phyloP scores from a whole-genome alignment of 1,284 basidiomycete species.

The Golubevia pallescens region DNA sequence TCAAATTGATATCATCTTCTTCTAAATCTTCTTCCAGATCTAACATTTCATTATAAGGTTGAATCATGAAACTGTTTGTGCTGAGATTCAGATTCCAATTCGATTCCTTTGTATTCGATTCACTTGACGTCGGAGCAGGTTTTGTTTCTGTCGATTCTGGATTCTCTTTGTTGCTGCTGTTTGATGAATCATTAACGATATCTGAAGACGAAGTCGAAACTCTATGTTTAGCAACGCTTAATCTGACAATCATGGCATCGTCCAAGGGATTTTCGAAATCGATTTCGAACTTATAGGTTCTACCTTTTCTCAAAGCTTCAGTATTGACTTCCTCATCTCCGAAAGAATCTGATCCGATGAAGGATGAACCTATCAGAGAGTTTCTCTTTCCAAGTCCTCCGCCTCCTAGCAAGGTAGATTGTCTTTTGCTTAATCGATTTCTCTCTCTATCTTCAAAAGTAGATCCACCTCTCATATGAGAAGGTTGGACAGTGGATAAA shows the following conservation, averaged over 20 bases:
- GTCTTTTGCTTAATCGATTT: constrained; percentile 1
- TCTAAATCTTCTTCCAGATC: constrained; percentile 46
- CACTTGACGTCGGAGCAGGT: neutral
- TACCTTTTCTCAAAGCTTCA: constrained; percentile 15
- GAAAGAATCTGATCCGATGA: neutral
- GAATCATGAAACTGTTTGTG: constrained; percentile 22
- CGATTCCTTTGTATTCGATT: neutral
- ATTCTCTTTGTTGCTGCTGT: neutral
- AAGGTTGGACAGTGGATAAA: neutral
- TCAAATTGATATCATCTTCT: constrained; percentile 18
- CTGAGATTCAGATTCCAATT: constrained; percentile 13
- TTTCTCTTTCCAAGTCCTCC: neutral
- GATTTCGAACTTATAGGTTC: constrained; percentile 36
- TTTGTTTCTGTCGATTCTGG: constrained; percentile 2
- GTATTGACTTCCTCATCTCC: constrained; percentile 23
- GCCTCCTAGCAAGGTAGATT: constrained; percentile 3
- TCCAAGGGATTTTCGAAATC: constrained; percentile 45
- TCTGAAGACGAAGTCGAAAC: constrained; percentile 14
- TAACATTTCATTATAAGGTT: constrained; percentile 47
- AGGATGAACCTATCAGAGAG: neutral
- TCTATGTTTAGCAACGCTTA: constrained; percentile 23
- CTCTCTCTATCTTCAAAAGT: neutral
- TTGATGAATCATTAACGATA: constrained; percentile 18
- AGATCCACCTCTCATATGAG: neutral
- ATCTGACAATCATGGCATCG: constrained; percentile 36